These are phyloP conservation scores for Panicum miliaceum DNA, from an alignment of 176 grass and related monocot species.

Conservation along the genomic window DNA sequence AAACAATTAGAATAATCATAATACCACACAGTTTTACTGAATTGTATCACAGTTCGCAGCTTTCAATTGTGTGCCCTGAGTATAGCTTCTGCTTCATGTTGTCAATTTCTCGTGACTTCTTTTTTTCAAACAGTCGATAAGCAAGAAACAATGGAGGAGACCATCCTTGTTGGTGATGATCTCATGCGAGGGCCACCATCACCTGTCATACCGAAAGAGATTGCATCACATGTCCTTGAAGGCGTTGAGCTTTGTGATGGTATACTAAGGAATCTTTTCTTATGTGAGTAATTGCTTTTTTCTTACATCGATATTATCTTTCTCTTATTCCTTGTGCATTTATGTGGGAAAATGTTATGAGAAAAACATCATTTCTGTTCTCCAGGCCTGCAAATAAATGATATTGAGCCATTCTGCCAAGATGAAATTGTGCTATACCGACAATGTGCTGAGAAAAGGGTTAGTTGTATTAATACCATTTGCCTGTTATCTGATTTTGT, in stretches of 20 bases:
- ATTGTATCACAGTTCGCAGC: background rate
- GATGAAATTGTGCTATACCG: conserved; percentile 91
- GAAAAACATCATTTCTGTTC: conserved; percentile 19
- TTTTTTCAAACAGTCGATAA: conserved; percentile 66
- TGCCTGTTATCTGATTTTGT: conserved; percentile 3
- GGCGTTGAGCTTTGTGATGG: conserved; percentile 91
- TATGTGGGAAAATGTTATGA: conserved; percentile 27
- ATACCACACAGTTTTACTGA: background rate
- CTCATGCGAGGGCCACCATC: conserved; percentile 90
- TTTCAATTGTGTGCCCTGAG: background rate
- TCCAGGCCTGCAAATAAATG: conserved; percentile 92
- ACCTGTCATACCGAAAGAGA: conserved; percentile 82
- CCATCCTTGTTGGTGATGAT: conserved; percentile 88
- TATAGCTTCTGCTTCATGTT: conserved; percentile 11
- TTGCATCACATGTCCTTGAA: conserved; percentile 92
- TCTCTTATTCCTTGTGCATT: conserved; percentile 9
- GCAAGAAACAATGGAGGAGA: conserved; percentile 92
- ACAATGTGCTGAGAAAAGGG: conserved; percentile 79
- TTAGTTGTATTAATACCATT: conserved; percentile 48
- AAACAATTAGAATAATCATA: background rate
- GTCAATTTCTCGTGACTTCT: background rate
- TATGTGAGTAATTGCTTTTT: conserved; percentile 68
- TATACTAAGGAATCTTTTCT: conserved; percentile 89
- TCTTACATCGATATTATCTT: conserved; percentile 17
- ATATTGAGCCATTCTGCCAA: conserved; percentile 96